These are phyloP conservation scores for Phytophthora colocasiae DNA, from an alignment of 352 stramenopile genomes.

Conservation along the genomic window DNA sequence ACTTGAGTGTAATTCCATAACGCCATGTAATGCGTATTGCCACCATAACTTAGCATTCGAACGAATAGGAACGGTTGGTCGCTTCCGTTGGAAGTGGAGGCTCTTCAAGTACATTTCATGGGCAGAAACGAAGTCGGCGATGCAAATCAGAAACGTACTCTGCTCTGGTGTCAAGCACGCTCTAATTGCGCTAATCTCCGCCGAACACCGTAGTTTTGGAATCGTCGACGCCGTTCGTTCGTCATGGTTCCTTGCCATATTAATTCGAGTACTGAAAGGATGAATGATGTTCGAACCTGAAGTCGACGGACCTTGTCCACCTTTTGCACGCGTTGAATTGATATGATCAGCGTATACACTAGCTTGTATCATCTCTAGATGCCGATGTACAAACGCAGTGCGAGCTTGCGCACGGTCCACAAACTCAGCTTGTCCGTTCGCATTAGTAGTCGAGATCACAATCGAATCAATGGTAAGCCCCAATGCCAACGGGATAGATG, in stretches of 20 bases:
- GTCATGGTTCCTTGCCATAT: slow-evolving; percentile 86
- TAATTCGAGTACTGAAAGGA: slow-evolving; percentile 77
- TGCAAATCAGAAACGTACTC: slow-evolving; percentile 82
- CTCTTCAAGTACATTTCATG: slow-evolving; percentile 87
- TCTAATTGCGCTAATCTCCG: slow-evolving; percentile 72
- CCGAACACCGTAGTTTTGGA: slow-evolving; percentile 71
- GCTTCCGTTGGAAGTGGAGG: slow-evolving; percentile 75
- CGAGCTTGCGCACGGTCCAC: slow-evolving; percentile 79
- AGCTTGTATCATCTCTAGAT: slow-evolving; percentile 60
- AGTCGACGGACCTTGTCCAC: slow-evolving; percentile 12
- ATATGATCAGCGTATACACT: slow-evolving; percentile 77
- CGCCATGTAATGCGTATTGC: slow-evolving; percentile 78
- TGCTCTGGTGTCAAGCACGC: slow-evolving; percentile 71
- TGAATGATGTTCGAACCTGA: slow-evolving; percentile 69
- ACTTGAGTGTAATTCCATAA: slow-evolving; percentile 62
- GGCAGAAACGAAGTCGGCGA: slow-evolving; percentile 79
- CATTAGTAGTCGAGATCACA: slow-evolving; percentile 75
- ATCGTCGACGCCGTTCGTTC: slow-evolving; percentile 70
- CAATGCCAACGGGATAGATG: slow-evolving; percentile 65
- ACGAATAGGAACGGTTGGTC: slow-evolving; percentile 56
- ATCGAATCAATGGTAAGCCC: slow-evolving; percentile 84
- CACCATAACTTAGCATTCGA: slow-evolving; percentile 72
- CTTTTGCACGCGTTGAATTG: slow-evolving; percentile 12
- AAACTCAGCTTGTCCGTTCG: slow-evolving; percentile 81
- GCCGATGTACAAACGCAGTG: slow-evolving; percentile 85